Percentiles rank a stretch among this genome's conserved stretches.
Conservation (phyloP, 371 early-diverging fungal genomes). For the Actinomortierella ambigua region DNA sequence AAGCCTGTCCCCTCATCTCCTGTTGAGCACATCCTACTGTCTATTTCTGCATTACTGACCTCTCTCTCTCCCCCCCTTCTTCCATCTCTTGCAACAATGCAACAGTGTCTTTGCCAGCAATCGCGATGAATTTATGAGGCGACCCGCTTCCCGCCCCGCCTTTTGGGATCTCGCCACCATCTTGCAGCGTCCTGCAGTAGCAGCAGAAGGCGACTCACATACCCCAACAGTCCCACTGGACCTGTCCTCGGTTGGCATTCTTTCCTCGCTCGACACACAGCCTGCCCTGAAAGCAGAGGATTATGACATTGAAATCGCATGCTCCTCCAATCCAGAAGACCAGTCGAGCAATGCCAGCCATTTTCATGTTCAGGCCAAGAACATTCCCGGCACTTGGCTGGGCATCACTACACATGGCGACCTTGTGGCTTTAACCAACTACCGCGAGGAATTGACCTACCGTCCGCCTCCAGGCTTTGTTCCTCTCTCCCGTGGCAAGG, state of each 20-base stretch:
- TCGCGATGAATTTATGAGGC: conserved; percentile 60
- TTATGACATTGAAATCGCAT: conserved; percentile 15
- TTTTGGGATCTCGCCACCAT: conserved; percentile 52
- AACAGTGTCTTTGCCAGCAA: conserved; percentile 64
- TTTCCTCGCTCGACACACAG: conserved; percentile 35
- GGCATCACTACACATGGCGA: conserved; percentile 59
- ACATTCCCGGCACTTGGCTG: conserved; percentile 59
- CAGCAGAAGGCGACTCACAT: neutral
- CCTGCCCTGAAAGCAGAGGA: conserved; percentile 18
- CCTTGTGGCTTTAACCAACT: conserved; percentile 64
- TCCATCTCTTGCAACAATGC: neutral
- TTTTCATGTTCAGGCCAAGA: neutral
- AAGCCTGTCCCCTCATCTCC: conserved; percentile 14
- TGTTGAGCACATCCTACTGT: neutral
- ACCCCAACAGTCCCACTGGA: neutral
- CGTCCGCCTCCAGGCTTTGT: conserved; percentile 1
- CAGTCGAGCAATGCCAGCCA: too few relatives aligned
- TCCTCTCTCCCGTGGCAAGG: conserved; percentile 41
- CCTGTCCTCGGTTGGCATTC: conserved; percentile 10
- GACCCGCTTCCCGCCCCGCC: conserved; percentile 57
- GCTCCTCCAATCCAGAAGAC: too few relatives aligned
- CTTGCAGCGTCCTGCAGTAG: conserved; percentile 5
- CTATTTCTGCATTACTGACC: neutral
- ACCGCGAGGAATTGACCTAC: conserved; percentile 48
- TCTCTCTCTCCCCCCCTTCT: conserved; percentile 3